Base-by-base conservation (phyloP, 1,284 basidiomycete genomes). In the Mycena sp. region DNA sequence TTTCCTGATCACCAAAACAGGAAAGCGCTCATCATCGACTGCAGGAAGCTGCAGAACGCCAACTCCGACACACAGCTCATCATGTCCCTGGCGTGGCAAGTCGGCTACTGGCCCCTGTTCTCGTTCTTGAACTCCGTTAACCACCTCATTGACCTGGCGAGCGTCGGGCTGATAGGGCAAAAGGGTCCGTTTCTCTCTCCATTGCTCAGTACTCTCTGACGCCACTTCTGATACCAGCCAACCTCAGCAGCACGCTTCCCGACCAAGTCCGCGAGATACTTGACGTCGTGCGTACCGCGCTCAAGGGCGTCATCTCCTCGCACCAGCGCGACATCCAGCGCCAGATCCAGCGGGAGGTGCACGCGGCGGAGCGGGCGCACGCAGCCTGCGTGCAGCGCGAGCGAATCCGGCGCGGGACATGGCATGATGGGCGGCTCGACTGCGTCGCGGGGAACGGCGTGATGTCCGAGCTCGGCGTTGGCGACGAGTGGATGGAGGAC, bases 91-190 rank as follows among this genome's bases (percentile, higher is more conserved):
- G 94, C 95, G 1, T 79, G 77, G 12, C 92, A 98, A 75, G 95
- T 93, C 0, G 95, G 95, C 54, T 98, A 97, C 76, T 91, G 90
- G 84, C 96, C 96, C 2, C 83, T 95, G 6, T 98, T 99, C 77
- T 91, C 91, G 5, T 95, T 96, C 81, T 78, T 98, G 58, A 91
- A 91, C 71, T 94, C 92, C 0, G 77, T 97, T 71, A 95, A 90
- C 74, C 92, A 87, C 65, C 78, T 99, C 60, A 89, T 99, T 63
- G 97, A 99, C 73, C 83, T 99, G n/a, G 96, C 94, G 0, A 91
- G 92, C 58, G 87, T 96, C 37, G 96, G 96, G 7, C 74, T 99
- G 23, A 98, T 98, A 69, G 97, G 97, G 1, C 95, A 97, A 74
- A 99, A 99, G 81, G 87, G 92, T 91, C 64, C 29, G 73, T n/a